A percentile compares a stretch with the other conserved stretches of the same genome.
These are phyloP conservation scores for Bertia moriformis DNA, from an alignment of 2,329 filamentous ascomycete species.

Conservation along the genomic window DNA sequence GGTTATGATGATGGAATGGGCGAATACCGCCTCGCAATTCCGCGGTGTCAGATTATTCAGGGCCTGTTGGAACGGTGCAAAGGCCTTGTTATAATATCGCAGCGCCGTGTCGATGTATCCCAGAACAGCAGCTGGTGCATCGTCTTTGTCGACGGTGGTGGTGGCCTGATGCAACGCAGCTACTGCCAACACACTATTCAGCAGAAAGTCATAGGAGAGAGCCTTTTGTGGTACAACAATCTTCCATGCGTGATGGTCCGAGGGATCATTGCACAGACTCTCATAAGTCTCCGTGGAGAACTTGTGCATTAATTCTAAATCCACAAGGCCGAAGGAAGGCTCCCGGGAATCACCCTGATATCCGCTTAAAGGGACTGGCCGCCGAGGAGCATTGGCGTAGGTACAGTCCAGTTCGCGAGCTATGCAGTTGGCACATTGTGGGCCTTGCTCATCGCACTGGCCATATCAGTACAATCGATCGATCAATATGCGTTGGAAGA, in stretches of 20 bases:
- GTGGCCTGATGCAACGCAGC: not conserved
- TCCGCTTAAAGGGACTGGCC: not conserved
- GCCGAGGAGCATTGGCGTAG: not conserved
- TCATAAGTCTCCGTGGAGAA: not conserved
- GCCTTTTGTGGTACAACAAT: not conserved
- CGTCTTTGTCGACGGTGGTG: not conserved
- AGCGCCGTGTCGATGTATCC: not conserved
- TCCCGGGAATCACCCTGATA: not conserved
- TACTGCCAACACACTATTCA: not conserved
- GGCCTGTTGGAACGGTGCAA: not conserved
- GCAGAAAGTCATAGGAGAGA: not conserved
- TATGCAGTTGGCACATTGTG: not conserved
- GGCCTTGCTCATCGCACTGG: not conserved
- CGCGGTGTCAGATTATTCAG: not conserved
- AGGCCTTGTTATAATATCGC: not conserved
- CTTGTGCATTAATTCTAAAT: not conserved
- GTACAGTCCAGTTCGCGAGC: not conserved
- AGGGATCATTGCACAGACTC: not conserved
- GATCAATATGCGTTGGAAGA: too few species aligned
- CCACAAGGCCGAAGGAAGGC: not conserved
- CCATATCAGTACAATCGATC: too few species aligned
- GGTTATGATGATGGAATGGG: not conserved
- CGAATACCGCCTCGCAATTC: not conserved
- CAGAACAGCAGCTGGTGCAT: not conserved
- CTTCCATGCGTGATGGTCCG: not conserved